Base-by-base conservation (phyloP, 139 green algal genomes). In the Tetradesmus obliquus region DNA sequence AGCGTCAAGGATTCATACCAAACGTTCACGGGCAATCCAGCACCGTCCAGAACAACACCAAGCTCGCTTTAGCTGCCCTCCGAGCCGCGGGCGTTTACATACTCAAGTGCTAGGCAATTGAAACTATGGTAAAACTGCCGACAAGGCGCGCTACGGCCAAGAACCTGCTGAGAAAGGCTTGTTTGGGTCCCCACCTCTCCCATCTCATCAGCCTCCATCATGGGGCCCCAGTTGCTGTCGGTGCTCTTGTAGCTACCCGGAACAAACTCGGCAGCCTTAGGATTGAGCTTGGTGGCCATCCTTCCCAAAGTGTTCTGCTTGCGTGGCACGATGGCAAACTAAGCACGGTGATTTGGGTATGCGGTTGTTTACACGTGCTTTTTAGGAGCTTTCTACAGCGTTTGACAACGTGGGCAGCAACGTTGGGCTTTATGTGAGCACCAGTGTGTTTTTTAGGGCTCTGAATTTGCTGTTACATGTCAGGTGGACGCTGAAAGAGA, bases 201-300 rank as follows among this genome's bases (percentile, higher is more conserved):
- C 5, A 57, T 53, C 32, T 90, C 86, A 22, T 90, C 55, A 19
- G 53, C 5, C 8, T 79, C 84, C 13, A 82, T 84, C 32, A 57
- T 58, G 15, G 57, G 45, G 5, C 22, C 55, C 69, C 69, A 82
- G 24, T 55, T 55, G 69, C 20, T 60, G 17, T 69, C 81, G 17
- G 81, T 55, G 13, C 66, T 71, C 10, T 82, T 71, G 53, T 74
- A 91, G 54, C 74, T 86, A 24, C 88, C 79, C 1, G 88, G 88
- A 15, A 91, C 88, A 62, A 91, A 91, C 88, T 86, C 76, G 15
- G 79, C 69, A 8, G 88, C 88, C 53, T 55, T 71, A 19, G 88
- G 32, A 9, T 85, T 79, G 57, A 91, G 88, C 54, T 87, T 91
- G 10, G 5, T 86, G 54, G 32, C 24, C 81, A 86, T 84, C 60